Base-by-base conservation (phyloP, 1,139 yeast species). In the Diutina pseudorugosa region DNA sequence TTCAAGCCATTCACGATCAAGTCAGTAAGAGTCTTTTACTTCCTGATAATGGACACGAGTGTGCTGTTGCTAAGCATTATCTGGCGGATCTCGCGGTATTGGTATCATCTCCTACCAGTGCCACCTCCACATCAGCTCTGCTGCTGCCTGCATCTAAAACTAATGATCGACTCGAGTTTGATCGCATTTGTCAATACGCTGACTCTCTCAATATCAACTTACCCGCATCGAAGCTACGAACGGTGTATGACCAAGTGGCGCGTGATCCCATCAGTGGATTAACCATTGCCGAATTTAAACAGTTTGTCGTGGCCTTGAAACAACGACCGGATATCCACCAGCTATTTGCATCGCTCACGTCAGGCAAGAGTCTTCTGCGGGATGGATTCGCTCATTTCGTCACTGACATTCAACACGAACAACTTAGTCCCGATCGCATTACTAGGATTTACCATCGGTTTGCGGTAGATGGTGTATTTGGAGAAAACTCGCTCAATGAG, bases 231-330 rank as follows among this genome's bases (percentile, higher is more conserved):
- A 63, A 65, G 52, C 61, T 79, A 30, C 60, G 58, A 30, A 52
- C 57, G 0, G 63, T 85, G 1, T 74, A 85, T 60, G 30, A 52
- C 8, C 42, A 49, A 7, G 57, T 53, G 16, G 51, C 27, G 3
- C 12, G 9, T 20, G 59, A 57, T 47, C 25, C 42, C 33, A 5
- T 41, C 14, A 48, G 53, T 23, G 65, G 65, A 1, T 67, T 91
- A 27, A 75, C 79, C 56, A 89, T 88, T 60, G 75, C 73, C 2
- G 89, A 87, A 59, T 91, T 91, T 64, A 84, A 85, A 61, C 63
- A 65, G 27, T 88, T 90, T 64, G 91, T 91, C 1, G 75, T 79
- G 30, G 65, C 65, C 1, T 60, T 74, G 49, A 73, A 73, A 55
- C 60, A 58, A 40, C 60, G 79, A 50, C 58, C 61, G 41, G 79